Base-by-base conservation (phyloP, 495 filamentous ascomycete genomes). In the Friedmanniomyces simplex region DNA sequence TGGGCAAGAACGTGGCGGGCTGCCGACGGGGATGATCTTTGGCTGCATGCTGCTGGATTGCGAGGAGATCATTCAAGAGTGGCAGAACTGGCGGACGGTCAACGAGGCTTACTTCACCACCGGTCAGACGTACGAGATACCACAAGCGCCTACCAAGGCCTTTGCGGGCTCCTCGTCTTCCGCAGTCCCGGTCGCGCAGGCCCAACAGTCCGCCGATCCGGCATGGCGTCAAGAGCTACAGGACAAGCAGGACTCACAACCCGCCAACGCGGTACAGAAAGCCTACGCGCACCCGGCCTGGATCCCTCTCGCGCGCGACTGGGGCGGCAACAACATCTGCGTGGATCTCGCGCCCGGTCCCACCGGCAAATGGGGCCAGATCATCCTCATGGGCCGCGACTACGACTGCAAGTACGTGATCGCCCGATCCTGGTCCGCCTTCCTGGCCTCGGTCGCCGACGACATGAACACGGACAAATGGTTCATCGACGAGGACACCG, bases 331-430 rank as follows among this genome's bases (percentile, higher is more conserved):
- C 78, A 89, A 91, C 74, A 76, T 99, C 64, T 90, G 90, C 14
- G 82, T 96, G 32, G 93, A 99, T 71, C 79, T 99, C 48, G 89
- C 94, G 21, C 93, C 93, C 36, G 94, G 93, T 1, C 88, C 93
- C 1, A 79, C 80, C 16, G 93, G 93, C 21, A 82, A 81, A 71
- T 99, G 93, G 91, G 93, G 93, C 47, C 93, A 99, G 66, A 80
- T 99, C 49, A 95, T 99, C 63, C 80, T 99, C 43, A 95, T 95
- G 60, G 93, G 93, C 39, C 87, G 93, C 24, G 93, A 99, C 72
- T 99, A 96, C 70, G 93, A 99, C 70, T 94, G 87, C 72, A 99
- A 97, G 72, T 97, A 93, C 65, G 91, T 99, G 24, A 78, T 99
- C 55, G 85, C 93, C 28, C 84, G 87, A 43, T 97, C 93, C 2